Base-by-base conservation (phyloP, 2,329 filamentous ascomycete genomes). In the Immersiporthe knoxdaviesiana region DNA sequence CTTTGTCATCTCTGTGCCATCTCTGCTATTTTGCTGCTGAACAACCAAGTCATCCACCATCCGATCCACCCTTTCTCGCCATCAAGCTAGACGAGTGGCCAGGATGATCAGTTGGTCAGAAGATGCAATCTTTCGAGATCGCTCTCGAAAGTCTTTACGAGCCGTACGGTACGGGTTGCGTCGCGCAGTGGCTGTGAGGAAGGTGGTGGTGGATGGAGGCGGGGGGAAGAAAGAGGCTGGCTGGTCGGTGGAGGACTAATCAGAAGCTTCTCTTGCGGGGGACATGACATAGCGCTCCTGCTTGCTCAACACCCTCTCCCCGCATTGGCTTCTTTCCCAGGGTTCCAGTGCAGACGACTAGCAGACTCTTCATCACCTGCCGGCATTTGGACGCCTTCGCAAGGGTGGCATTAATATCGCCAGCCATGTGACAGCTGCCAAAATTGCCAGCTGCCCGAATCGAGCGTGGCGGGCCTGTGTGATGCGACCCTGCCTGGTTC, bases 281-380 rank as follows among this genome's bases (percentile, higher is more conserved):
- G 50, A 30, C 11, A 30, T 54, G 41, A 47, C 16, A 47, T 30
- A 56, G 3, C 12, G 52, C 52, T 16, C 24, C 27, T 58, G 54
- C 24, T 11, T 30, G 54, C 11, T 60, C 32, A 0, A 37, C 32
- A 60, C 35, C 12, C n/a, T 27, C 37, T 27, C n/a, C 10, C 18
- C 37, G 6, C 37, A 7, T 30, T 37, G 18, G n/a, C 41, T n/a
- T 10, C 41, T 47, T 47, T 16, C n/a, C 12, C 21, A 61, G 21
- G 35, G n/a, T 62, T 44, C 24, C 59, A 62, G 37, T 30, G 59
- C 59, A 62, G 59, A n/a, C 30, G 56, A 6, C 37, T 37, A 62
- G 14, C 37, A 27, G 59, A 11, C 4, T 21, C 59, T n/a, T n/a
- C 37, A 41, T 30, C 59, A 62, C 59, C 59, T 62, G 59, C 59